Percentiles rank a stretch among this genome's conserved stretches.
These are phyloP conservation scores for Microcyclospora pomicola DNA, from an alignment of 2,329 filamentous ascomycete genomes.

Conservation along the genomic window DNA sequence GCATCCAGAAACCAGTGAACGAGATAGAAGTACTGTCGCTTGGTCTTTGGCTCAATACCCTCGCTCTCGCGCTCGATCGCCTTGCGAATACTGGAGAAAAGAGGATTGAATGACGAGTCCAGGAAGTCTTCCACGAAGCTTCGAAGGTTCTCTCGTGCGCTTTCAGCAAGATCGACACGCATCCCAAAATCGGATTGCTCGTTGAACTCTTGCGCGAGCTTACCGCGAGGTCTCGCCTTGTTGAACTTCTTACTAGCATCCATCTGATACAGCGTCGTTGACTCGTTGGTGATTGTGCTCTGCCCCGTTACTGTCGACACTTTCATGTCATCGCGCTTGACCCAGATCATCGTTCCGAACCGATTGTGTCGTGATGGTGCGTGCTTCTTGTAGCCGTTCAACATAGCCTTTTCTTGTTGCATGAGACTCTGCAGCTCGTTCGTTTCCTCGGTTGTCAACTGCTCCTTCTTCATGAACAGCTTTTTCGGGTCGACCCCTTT, in stretches of 20 bases:
- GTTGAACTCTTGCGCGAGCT: slow-evolving; percentile 27
- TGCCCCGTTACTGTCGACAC: slow-evolving; percentile 81
- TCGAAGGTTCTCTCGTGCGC: slow-evolving; percentile 63
- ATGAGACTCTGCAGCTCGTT: slow-evolving; percentile 63
- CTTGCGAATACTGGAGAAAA: slow-evolving; percentile 70
- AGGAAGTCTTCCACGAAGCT: slow-evolving; percentile 85
- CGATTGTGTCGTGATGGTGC: slow-evolving; percentile 80
- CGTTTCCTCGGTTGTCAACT: slow-evolving; percentile 53
- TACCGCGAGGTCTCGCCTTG: slow-evolving; percentile 49
- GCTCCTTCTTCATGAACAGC: slow-evolving; percentile 69
- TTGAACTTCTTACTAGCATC: slow-evolving; percentile 84
- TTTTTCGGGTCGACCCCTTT: slow-evolving; percentile 77
- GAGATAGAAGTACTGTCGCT: slow-evolving; percentile 80
- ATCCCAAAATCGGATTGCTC: slow-evolving; percentile 61
- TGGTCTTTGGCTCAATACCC: slow-evolving; percentile 62
- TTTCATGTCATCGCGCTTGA: slow-evolving; percentile 74
- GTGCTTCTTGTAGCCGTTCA: slow-evolving; percentile 59
- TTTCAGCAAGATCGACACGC: slow-evolving; percentile 52
- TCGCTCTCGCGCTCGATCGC: slow-evolving; percentile 82
- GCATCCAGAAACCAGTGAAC: slow-evolving; percentile 79
- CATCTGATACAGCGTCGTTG: slow-evolving; percentile 70
- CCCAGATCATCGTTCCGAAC: slow-evolving; percentile 96
- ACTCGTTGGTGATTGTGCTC: slow-evolving; percentile 60
- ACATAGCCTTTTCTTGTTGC: slow-evolving; percentile 71
- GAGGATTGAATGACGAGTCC: slow-evolving; percentile 86